Evolutionary conservation across 2,329 filamentous ascomycete species (phyloP).

Genomic region (Fusarium coicis): DNA sequence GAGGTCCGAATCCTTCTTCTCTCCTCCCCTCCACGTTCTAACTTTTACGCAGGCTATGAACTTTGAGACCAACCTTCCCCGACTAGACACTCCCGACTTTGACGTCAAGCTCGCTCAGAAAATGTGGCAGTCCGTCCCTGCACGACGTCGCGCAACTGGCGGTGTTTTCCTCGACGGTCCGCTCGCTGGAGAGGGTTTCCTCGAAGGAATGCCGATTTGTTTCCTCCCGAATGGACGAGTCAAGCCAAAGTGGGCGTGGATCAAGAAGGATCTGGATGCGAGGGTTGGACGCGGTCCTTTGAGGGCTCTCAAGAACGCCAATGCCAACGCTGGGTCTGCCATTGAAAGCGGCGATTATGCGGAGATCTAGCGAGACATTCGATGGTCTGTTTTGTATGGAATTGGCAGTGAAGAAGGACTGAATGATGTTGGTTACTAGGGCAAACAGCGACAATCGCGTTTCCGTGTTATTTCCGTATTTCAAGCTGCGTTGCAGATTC

Average conservation of each 20-base stretch:
- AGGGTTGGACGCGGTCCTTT: conserved; percentile 1
- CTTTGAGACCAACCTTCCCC: not conserved
- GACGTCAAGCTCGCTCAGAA: conserved; percentile 7
- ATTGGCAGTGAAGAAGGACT: fast-evolving
- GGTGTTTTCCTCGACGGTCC: conserved; percentile 10
- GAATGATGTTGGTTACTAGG: not conserved
- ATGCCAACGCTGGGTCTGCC: not conserved
- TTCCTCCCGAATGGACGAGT: conserved; percentile 16
- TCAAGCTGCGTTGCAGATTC: not conserved
- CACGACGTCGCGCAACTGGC: conserved; percentile 1
- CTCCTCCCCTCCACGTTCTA: fast-evolving
- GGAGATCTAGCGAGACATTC: fast-evolving
- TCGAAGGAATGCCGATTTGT: not conserved
- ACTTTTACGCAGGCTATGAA: not conserved
- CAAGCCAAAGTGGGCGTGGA: conserved; percentile 7
- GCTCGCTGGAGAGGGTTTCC: conserved; percentile 5
- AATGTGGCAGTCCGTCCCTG: conserved; percentile 21
- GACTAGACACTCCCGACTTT: not conserved
- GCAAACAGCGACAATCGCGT: fast-evolving
- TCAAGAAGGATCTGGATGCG: conserved; percentile 3
- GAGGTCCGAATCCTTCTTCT: not conserved
- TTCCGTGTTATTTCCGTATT: not conserved
- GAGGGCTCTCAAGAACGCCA: not conserved
- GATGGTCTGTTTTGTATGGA: not conserved
- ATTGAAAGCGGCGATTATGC: fast-evolving